A percentile compares a stretch with the other conserved stretches of the same genome.
phyloP scores from a whole-genome alignment of 2,329 filamentous ascomycete species.

The Hyphodiscus sp. region DNA sequence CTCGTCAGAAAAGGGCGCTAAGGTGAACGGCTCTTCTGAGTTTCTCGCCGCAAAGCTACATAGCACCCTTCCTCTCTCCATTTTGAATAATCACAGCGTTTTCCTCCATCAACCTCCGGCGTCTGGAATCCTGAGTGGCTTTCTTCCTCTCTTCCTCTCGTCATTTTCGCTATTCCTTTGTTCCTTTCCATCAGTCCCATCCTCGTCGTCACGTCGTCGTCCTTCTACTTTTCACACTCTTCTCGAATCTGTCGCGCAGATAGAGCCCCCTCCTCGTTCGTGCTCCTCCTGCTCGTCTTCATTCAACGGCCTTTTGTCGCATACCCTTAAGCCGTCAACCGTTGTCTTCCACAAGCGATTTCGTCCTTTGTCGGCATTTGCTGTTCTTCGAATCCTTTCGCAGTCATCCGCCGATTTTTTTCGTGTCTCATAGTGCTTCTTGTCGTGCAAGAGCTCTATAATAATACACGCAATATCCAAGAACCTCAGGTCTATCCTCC shows the following conservation, averaged over 20 bases:
- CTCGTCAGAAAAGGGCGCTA: background rate
- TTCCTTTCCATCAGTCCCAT: slow-evolving; percentile 22
- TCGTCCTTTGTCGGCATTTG: slow-evolving; percentile 23
- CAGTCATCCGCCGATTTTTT: slow-evolving; percentile 20
- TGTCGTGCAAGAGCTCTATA: slow-evolving; percentile 24
- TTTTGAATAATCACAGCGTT: slow-evolving; percentile 12
- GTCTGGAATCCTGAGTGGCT: slow-evolving; percentile 28
- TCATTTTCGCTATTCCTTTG: slow-evolving; percentile 22
- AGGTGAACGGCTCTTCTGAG: background rate
- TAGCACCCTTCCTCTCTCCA: slow-evolving; percentile 5
- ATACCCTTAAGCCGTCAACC: slow-evolving; percentile 20
- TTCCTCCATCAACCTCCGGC: slow-evolving; percentile 24
- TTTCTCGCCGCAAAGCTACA: background rate
- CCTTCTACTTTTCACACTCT: slow-evolving; percentile 20
- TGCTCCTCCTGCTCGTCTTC: slow-evolving; percentile 16
- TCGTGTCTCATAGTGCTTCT: slow-evolving; percentile 24
- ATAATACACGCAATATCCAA: slow-evolving; percentile 17
- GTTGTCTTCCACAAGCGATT: slow-evolving; percentile 22
- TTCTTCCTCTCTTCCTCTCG: slow-evolving; percentile 26
- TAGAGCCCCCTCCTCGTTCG: slow-evolving; percentile 17
- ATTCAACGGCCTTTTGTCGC: slow-evolving; percentile 20
- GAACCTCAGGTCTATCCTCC: slow-evolving; percentile 17
- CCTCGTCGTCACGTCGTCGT: slow-evolving; percentile 22
- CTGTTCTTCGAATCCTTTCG: slow-evolving; percentile 24
- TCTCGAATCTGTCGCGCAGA: slow-evolving; percentile 17